These are phyloP conservation scores for Camellia granthamiana DNA, from an alignment of 148 eudicot species.

Conservation along the genomic window DNA sequence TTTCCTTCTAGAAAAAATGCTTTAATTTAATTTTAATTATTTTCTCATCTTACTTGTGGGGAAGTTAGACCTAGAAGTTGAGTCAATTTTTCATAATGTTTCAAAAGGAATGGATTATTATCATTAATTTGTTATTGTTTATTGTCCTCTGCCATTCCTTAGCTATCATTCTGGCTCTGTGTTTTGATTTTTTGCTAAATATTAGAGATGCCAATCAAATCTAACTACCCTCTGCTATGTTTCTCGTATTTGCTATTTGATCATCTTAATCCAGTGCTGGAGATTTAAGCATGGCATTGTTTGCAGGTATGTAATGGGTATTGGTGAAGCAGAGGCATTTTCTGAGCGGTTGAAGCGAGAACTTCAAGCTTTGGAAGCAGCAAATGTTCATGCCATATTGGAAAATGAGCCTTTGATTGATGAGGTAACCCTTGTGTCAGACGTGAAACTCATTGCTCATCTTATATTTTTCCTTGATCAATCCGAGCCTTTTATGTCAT, in stretches of 20 bases:
- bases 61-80: not conserved
- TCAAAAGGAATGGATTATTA: not conserved
- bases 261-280: not conserved
- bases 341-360: conserved; percentile 96
- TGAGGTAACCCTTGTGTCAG: conserved; percentile 50
- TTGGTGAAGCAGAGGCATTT: conserved; percentile 98
- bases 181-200: conserved; percentile 1
- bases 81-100: not conserved
- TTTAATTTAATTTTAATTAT: too few species aligned
- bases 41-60: too few species aligned
- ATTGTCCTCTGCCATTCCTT: not conserved
- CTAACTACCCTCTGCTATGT: not conserved
- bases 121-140: not conserved
- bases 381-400: conserved; percentile 96
- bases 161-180: not conserved
- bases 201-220: not conserved
- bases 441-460: not conserved
- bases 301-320: conserved; percentile 93
- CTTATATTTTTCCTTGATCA: conserved; percentile 7
- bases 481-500: not conserved
- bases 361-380: conserved; percentile 98
- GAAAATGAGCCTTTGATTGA: conserved; percentile 81
- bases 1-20: too few species aligned
- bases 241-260: not conserved
- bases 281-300: conserved; percentile 21